A percentile compares a stretch with the other conserved stretches of the same genome.
These are phyloP conservation scores for Clarireedia sp. DNA, from an alignment of 2,329 filamentous ascomycete species.

Conservation along the genomic window DNA sequence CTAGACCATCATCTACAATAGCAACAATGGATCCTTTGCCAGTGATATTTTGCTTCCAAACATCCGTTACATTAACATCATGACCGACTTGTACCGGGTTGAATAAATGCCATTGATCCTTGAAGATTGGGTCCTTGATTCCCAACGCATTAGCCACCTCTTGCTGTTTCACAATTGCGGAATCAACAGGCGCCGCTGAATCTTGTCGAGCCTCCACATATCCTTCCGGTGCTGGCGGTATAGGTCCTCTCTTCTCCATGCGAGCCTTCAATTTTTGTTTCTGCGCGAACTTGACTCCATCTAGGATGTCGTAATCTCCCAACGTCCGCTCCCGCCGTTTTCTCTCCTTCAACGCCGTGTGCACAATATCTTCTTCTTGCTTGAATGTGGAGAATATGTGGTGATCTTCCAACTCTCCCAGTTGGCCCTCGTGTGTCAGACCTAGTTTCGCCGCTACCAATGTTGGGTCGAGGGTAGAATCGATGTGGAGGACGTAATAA, in stretches of 20 bases:
- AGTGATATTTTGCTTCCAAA: constrained; percentile 87
- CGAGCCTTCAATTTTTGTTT: constrained; percentile 63
- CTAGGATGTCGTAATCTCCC: constrained; percentile 51
- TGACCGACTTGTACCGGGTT: constrained; percentile 76
- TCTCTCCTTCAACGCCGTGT: constrained; percentile 43
- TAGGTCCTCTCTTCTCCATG: constrained; percentile 44
- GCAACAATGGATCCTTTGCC: constrained; percentile 84
- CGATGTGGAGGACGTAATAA: constrained; percentile 87
- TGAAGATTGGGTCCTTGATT: constrained; percentile 85
- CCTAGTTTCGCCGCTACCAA: constrained; percentile 67
- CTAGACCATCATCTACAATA: constrained; percentile 91
- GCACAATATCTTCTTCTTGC: constrained; percentile 49
- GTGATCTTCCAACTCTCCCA: constrained; percentile 72
- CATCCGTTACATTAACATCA: constrained; percentile 90
- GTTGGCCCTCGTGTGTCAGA: constrained; percentile 69
- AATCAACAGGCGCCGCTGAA: constrained; percentile 12
- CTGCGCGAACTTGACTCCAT: constrained; percentile 67
- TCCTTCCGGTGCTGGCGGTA: constrained; percentile 23
- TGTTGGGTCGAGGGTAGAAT: constrained; percentile 54
- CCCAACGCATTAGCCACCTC: constrained; percentile 56
- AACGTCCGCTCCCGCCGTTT: constrained; percentile 52
- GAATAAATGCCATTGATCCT: constrained; percentile 90
- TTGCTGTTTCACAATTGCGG: constrained; percentile 48
- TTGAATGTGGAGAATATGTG: constrained; percentile 76
- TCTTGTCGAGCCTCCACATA: constrained; percentile 18